These are phyloP conservation scores for Aspergillus jensenii DNA, from an alignment of 2,329 filamentous ascomycete genomes.

Conservation along the genomic window DNA sequence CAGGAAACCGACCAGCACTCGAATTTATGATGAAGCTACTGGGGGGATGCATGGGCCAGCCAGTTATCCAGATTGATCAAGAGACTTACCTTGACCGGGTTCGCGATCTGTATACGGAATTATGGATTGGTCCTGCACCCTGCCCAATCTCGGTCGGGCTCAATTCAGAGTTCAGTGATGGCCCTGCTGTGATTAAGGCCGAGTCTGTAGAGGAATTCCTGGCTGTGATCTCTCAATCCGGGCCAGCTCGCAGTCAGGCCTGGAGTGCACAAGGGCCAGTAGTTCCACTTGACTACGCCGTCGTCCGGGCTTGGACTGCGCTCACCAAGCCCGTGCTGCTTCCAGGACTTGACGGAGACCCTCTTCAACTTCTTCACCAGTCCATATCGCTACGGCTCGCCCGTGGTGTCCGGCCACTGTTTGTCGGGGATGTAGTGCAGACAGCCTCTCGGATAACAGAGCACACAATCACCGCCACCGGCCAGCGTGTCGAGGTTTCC, in stretches of 20 bases:
- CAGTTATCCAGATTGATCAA: not conserved
- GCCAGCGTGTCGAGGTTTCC: not conserved
- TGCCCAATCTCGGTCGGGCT: not conserved
- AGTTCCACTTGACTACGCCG: conserved; percentile 5
- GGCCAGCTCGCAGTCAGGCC: not conserved
- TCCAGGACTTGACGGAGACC: not conserved
- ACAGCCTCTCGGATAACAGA: not conserved
- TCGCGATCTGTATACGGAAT: not conserved
- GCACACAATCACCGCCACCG: not conserved
- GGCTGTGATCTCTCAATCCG: not conserved
- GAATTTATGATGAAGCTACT: not conserved
- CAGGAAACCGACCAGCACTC: not conserved
- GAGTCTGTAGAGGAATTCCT: not conserved
- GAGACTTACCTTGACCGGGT: not conserved
- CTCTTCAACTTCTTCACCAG: conserved; percentile 6
- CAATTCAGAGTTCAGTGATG: not conserved
- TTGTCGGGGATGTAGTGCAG: not conserved
- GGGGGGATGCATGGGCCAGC: not conserved
- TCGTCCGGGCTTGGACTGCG: conserved; percentile 5
- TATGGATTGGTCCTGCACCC: not conserved
- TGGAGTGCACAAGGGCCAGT: not conserved
- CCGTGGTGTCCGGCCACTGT: not conserved
- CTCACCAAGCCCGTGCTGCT: not conserved
- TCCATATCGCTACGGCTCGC: not conserved
- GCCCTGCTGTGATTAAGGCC: not conserved